Conservation (phyloP, 1,284 basidiomycete genomes). For the Rhodotorula sp. region DNA sequence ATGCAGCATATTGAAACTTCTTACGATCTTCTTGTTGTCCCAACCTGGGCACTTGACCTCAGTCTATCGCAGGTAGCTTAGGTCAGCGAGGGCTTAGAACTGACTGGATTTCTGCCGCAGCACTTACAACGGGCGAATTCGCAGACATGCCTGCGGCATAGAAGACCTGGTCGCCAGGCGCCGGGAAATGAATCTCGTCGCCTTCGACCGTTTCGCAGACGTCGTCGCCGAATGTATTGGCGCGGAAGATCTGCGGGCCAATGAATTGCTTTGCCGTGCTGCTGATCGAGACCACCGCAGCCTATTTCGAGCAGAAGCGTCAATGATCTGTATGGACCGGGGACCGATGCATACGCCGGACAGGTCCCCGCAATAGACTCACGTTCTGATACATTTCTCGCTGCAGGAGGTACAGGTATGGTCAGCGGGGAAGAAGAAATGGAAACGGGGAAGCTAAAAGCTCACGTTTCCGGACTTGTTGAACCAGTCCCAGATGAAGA, state of each 20-base stretch:
- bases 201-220: slow-evolving; percentile 45
- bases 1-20: background rate
- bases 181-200: slow-evolving; percentile 46
- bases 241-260: slow-evolving; percentile 50
- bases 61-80: background rate
- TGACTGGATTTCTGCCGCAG: no score
- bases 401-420: background rate
- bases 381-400: slow-evolving; percentile 48
- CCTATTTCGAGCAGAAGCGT: background rate
- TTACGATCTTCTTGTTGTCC: slow-evolving; percentile 8
- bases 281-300: slow-evolving; percentile 48
- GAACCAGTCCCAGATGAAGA: slow-evolving; percentile 53
- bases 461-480: slow-evolving; percentile 41
- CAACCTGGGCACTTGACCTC: background rate
- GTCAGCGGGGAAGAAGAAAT: background rate
- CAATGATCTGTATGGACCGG: background rate
- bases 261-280: slow-evolving; percentile 43
- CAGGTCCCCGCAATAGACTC: background rate
- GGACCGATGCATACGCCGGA: background rate
- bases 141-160: slow-evolving; percentile 22
- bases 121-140: background rate
- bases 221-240: slow-evolving; percentile 48
- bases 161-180: slow-evolving; percentile 45
- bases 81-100: no score
- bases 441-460: background rate